Percentiles rank a stretch among this genome's conserved stretches.
These are phyloP conservation scores for Tetrapisispora nanseiensis DNA, from an alignment of 805 yeast genomes.

Conservation along the genomic window DNA sequence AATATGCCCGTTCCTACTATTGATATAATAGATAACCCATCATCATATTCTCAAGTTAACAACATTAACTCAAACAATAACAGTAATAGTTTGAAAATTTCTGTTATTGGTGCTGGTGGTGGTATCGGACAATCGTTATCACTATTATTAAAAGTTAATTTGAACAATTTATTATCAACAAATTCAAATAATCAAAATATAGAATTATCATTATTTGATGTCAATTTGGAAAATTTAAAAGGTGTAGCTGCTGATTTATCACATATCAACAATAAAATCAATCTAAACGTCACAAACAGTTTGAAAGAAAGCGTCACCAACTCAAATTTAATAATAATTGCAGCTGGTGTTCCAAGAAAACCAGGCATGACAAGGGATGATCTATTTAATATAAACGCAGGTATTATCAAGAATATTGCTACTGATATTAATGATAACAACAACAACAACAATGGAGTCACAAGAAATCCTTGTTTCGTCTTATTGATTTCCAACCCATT, in stretches of 20 bases:
- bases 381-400: constrained; percentile 73
- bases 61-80: too few species aligned
- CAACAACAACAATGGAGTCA: not conserved
- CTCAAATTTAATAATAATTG: constrained; percentile 79
- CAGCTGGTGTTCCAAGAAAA: constrained; percentile 85
- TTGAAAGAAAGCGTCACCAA: constrained; percentile 61
- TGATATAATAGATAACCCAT: too few species aligned
- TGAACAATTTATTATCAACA: constrained; percentile 19
- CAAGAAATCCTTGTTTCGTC: constrained; percentile 18
- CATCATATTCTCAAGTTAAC: too few species aligned
- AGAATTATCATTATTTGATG: constrained; percentile 60
- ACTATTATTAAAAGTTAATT: constrained; percentile 43
- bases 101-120: constrained; percentile 59
- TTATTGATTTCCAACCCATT: constrained; percentile 72
- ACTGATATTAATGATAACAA: constrained; percentile 19
- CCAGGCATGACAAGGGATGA: constrained; percentile 89
- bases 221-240: constrained; percentile 49
- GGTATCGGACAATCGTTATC: constrained; percentile 73
- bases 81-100: not conserved
- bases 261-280: constrained; percentile 67
- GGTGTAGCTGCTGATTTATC: constrained; percentile 78
- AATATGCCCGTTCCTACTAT: constrained; percentile 1
- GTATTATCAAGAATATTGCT: constrained; percentile 70
- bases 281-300: constrained; percentile 58
- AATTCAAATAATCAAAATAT: constrained; percentile 38